Evolutionary conservation across 139 green algal species (phyloP), one percentile per base, ranked within the genome.

Genomic region (Mesotaenium endlicherianum): DNA sequence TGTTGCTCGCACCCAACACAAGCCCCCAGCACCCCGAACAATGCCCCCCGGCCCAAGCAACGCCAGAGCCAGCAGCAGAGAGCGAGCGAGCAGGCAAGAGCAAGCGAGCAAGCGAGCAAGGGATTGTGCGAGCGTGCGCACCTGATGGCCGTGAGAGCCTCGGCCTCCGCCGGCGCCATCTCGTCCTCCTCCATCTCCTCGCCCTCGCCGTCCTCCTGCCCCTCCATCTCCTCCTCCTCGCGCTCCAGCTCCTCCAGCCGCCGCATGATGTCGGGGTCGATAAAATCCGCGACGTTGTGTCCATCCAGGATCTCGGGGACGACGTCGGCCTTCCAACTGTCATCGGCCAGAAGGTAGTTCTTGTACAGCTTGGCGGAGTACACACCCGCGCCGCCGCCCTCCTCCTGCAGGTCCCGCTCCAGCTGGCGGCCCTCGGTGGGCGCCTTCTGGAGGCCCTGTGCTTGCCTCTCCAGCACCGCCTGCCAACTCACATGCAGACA

Each of bases 201-300:
- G 79, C 86, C 67, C 59, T 80, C 87, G 14, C 36, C 88, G 60
- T 87, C 75, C 50, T 77, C 85, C 72, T 53, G 49, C 55, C 50
- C 70, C 64, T 89, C 89, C 64, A 89, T 57, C 75, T 81, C 90
- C 44, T 93, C 93, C 86, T 97, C 94, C 81, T 98, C 95, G 26
- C 88, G 60, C 89, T 99, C 96, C 81, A 99, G 89, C 85, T 96
- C 94, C 81, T 93, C 94, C 82, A 99, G 92, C 76, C 91, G 91
- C 16, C 91, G 93, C 45, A 99, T 94, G 77, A 99, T 99, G 86
- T 99, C 96, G 34, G 96, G 89, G 86, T 99, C 96, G 49, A 99
- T 91, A 78, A 97, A 99, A 90, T 99, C 96, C 3, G 92, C 88
- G 36, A 99, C 86, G 89, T 99, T 99, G 88, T 98, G 93, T 8